Base-by-base conservation (phyloP, 108 stramenopile species). In the Nitzschia inconspicua region DNA sequence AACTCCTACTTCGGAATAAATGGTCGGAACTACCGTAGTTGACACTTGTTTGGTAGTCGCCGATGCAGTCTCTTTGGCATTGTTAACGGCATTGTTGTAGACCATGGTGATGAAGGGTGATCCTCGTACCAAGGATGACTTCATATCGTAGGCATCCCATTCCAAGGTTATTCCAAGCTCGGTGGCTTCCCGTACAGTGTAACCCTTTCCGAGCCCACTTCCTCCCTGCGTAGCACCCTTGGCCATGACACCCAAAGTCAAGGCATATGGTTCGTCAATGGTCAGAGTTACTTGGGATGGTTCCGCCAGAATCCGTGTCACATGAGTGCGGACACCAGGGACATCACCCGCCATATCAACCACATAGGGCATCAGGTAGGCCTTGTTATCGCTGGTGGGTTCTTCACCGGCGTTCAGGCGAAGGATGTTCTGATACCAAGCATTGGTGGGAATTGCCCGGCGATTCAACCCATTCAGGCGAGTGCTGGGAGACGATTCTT, bases 61-160 rank as follows among this genome's bases (percentile, higher is more conserved):
- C n/a, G n/a, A n/a, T n/a, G n/a, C n/a, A n/a, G n/a, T n/a, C n/a
- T n/a, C n/a, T n/a, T n/a, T n/a, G 23, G 44, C 49, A 0, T 25
- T 23, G 4, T 28, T 44, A 56, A 34, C 19, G 11, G 31, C 24
- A 34, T 26, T 48, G 18, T 67, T 27, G 40, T 74, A 74, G 10
- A 44, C 64, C 91, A 95, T 89, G 31, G 91, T 96, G 6, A 71
- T 84, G 58, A 89, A 94, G 0, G 93, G 88, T 64, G 88, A 78
- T 4, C 96, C 96, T n/a, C 90, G 64, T 20, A 92, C 70, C 31
- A 93, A 56, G 6, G 77, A 71, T 11, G 86, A 61, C 19, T 50
- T 55, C 60, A 62, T 70, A 10, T 24, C 30, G 30, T 29, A 44
- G 0, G 55, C 51, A 28, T 50, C 70, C 82, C 88, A 82, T 46